Percentiles rank a stretch among this genome's conserved stretches.
Evolutionary conservation across 768 basidiomycete species (phyloP).

Genomic region (Boletus vinaceobasis): DNA sequence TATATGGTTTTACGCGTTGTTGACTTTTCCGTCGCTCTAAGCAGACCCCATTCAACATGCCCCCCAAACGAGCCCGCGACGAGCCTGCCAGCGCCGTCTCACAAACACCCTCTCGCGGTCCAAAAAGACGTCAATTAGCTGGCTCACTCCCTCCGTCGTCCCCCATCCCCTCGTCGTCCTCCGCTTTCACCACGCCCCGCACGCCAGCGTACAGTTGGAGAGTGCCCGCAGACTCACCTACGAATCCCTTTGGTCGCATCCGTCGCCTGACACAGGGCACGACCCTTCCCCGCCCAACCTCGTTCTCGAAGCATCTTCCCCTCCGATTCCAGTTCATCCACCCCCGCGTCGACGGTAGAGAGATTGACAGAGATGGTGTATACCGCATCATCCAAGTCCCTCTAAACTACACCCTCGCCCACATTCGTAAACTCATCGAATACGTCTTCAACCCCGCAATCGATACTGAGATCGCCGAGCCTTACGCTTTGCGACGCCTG

Average conservation of each 20-base stretch:
- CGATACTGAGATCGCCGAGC: slow-evolving; percentile 22
- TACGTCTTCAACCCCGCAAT: slow-evolving; percentile 48
- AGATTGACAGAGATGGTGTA: slow-evolving; percentile 44
- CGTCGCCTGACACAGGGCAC: slow-evolving; percentile 38
- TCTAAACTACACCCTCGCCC: slow-evolving; percentile 63
- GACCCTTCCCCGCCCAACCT: slow-evolving; percentile 40
- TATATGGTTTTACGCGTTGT: slow-evolving; percentile 2
- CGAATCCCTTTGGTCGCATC: slow-evolving; percentile 66
- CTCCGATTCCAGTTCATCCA: slow-evolving; percentile 61
- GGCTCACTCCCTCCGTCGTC: slow-evolving; percentile 27
- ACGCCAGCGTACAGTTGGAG: slow-evolving; percentile 41
- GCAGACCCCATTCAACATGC: slow-evolving; percentile 9
- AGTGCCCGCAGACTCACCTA: slow-evolving; percentile 62
- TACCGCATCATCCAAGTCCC: slow-evolving; percentile 70
- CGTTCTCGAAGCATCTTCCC: slow-evolving; percentile 58
- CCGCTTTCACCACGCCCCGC: slow-evolving; percentile 30
- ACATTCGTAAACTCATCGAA: slow-evolving; percentile 57
- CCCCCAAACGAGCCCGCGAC: slow-evolving; percentile 31
- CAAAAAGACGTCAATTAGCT: slow-evolving; percentile 22
- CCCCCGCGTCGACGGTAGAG: slow-evolving; percentile 21
- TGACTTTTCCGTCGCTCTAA: not conserved
- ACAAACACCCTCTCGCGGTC: slow-evolving; percentile 29
- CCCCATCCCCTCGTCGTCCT: slow-evolving; percentile 27
- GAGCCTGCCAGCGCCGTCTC: slow-evolving; percentile 25
- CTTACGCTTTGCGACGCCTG: slow-evolving; percentile 15